Evolutionary conservation across 1,284 basidiomycete species (phyloP).

Genomic region (Trametes polyzona): DNA sequence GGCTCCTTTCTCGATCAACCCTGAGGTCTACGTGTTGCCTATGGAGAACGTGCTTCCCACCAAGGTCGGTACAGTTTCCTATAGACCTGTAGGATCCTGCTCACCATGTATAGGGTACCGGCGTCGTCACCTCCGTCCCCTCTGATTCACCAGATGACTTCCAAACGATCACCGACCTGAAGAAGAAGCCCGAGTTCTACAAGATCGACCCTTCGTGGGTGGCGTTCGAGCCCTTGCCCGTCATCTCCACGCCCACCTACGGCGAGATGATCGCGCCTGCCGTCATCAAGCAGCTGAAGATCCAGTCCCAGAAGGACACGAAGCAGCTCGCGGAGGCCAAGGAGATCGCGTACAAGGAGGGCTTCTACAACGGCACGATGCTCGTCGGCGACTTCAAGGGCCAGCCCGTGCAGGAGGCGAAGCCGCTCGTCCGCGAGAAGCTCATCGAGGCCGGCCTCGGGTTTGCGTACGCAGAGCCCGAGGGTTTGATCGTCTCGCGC

Average conservation of each 20-base stretch:
- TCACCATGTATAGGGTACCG: conserved; percentile 73
- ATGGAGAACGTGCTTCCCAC: conserved; percentile 98
- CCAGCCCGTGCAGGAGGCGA: conserved; percentile 87
- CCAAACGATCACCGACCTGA: conserved; percentile 88
- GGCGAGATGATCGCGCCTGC: conserved; percentile 92
- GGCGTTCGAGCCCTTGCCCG: conserved; percentile 84
- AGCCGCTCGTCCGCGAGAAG: conserved; percentile 83
- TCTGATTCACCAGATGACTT: conserved; percentile 99
- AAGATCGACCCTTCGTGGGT: conserved; percentile 93
- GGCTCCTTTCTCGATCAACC: conserved; percentile 84
- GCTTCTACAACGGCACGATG: conserved; percentile 96
- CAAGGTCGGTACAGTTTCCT: conserved; percentile 60
- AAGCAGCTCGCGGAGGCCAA: conserved; percentile 96
- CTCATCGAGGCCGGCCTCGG: conserved; percentile 85
- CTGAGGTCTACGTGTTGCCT: conserved; percentile 93
- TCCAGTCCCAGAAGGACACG: conserved; percentile 93
- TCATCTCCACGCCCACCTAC: conserved; percentile 88
- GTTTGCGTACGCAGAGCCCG: conserved; percentile 95
- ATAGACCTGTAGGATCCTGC: not conserved
- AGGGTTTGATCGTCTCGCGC: conserved; percentile 88
- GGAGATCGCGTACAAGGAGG: conserved; percentile 98
- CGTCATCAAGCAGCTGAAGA: conserved; percentile 90
- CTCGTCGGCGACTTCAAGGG: conserved; percentile 89
- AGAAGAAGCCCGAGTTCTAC: conserved; percentile 98
- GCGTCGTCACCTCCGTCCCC: conserved; percentile 97